Evolutionary conservation across 2,329 filamentous ascomycete genomes (phyloP).

Genomic region (Aspergillus tanneri): DNA sequence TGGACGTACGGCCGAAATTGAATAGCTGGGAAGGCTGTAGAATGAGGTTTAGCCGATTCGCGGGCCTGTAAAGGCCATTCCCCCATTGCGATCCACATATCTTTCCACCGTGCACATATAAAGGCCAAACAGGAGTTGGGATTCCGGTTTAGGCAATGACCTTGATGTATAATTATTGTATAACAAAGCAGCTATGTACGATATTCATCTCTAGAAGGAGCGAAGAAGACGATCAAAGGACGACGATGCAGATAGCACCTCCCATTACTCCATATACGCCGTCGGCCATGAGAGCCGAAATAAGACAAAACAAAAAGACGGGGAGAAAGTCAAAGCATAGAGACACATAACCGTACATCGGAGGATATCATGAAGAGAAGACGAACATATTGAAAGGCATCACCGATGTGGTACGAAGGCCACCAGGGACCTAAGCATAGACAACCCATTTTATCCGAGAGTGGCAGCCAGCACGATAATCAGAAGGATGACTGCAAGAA

Average conservation of each 20-base stretch:
- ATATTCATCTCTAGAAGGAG: constrained; percentile 27
- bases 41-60: constrained; percentile 53
- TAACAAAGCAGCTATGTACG: constrained; percentile 35
- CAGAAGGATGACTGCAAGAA: constrained; percentile 82
- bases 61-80: constrained; percentile 42
- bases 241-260: constrained; percentile 21
- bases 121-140: constrained; percentile 29
- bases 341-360: constrained; percentile 26
- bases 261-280: constrained; percentile 28
- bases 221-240: constrained; percentile 12
- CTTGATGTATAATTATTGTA: constrained; percentile 36
- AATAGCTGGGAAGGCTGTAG: constrained; percentile 62
- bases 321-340: constrained; percentile 7
- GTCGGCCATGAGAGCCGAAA: too few species aligned
- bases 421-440: neutral
- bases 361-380: constrained; percentile 36
- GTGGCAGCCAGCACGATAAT: constrained; percentile 87
- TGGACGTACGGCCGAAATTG: constrained; percentile 65
- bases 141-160: constrained; percentile 19
- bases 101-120: constrained; percentile 19
- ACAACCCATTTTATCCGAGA: constrained; percentile 57
- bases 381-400: constrained; percentile 12
- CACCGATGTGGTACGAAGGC: constrained; percentile 3
- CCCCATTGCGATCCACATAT: neutral
- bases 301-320: neutral